Conservation (phyloP, 495 filamentous ascomycete genomes). For the Talaromyces borbonicus region DNA sequence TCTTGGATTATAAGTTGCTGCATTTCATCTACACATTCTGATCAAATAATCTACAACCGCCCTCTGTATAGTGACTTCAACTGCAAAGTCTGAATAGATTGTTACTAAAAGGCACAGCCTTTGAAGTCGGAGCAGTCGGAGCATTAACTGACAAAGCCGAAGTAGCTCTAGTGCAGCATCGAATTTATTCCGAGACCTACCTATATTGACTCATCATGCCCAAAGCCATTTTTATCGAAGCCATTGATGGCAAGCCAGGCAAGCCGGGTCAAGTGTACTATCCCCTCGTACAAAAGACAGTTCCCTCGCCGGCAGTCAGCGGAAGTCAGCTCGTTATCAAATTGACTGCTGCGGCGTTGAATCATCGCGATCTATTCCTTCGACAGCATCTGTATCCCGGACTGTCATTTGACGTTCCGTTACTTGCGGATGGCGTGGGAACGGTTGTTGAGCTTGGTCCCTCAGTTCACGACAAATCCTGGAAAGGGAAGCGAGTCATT, state of each 20-base stretch:
- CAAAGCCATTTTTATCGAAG: conserved; percentile 37
- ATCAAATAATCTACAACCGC: too few relatives aligned
- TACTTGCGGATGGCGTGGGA: conserved; percentile 73
- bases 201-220: conserved; percentile 43
- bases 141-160: too few relatives aligned
- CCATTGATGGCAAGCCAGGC: conserved; percentile 51
- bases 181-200: not conserved
- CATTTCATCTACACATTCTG: too few relatives aligned
- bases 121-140: too few relatives aligned
- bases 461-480: conserved; percentile 32
- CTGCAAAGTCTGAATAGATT: too few relatives aligned
- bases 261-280: conserved; percentile 80
- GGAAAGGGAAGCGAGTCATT: conserved; percentile 60
- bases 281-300: conserved; percentile 50
- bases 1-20: too few relatives aligned
- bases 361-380: conserved; percentile 89
- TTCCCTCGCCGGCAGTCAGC: conserved; percentile 51
- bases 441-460: conserved; percentile 54
- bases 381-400: conserved; percentile 84
- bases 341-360: conserved; percentile 68
- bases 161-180: too few relatives aligned
- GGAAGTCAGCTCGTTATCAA: conserved; percentile 57
- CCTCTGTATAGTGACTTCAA: too few relatives aligned
- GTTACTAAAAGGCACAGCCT: too few relatives aligned
- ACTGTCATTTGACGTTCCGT: conserved; percentile 61